These are phyloP conservation scores for Aureobasidium zeae DNA, from an alignment of 2,329 filamentous ascomycete genomes.

Conservation along the genomic window DNA sequence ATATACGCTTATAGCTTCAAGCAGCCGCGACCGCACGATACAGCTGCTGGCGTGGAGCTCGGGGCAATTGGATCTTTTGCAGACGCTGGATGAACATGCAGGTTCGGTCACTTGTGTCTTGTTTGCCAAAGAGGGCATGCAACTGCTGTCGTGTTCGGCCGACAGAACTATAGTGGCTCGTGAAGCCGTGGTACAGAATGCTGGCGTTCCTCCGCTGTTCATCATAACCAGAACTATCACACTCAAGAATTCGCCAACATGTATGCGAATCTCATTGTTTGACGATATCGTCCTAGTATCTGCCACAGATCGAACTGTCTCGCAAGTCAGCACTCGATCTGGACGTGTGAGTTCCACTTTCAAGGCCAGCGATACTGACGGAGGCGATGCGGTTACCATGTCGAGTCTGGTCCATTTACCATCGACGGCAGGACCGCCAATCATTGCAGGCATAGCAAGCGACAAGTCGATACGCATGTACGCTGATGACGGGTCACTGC, in stretches of 20 bases:
- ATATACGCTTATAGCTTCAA: slow-evolving; percentile 64
- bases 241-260: slow-evolving; percentile 76
- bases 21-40: slow-evolving; percentile 80
- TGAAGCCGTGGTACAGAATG: slow-evolving; percentile 63
- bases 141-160: slow-evolving; percentile 72
- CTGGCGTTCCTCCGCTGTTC: slow-evolving; percentile 53
- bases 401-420: slow-evolving; percentile 61
- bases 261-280: slow-evolving; percentile 64
- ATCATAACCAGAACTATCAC: slow-evolving; percentile 68
- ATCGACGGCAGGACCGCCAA: slow-evolving; percentile 49
- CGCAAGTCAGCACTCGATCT: slow-evolving; percentile 45
- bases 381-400: slow-evolving; percentile 71
- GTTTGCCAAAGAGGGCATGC: slow-evolving; percentile 58
- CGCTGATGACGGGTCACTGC: slow-evolving; percentile 65
- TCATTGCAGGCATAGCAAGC: slow-evolving; percentile 81
- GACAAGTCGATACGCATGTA: slow-evolving; percentile 94
- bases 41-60: slow-evolving; percentile 67
- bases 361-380: slow-evolving; percentile 72
- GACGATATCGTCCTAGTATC: slow-evolving; percentile 48
- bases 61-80: slow-evolving; percentile 54
- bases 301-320: slow-evolving; percentile 53
- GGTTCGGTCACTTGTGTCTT: slow-evolving; percentile 72
- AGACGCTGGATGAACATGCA: slow-evolving; percentile 86
- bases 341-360: slow-evolving; percentile 65
- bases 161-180: slow-evolving; percentile 81